Conservation (phyloP, 805 yeast genomes). For the Wickerhamiella azymoides region DNA sequence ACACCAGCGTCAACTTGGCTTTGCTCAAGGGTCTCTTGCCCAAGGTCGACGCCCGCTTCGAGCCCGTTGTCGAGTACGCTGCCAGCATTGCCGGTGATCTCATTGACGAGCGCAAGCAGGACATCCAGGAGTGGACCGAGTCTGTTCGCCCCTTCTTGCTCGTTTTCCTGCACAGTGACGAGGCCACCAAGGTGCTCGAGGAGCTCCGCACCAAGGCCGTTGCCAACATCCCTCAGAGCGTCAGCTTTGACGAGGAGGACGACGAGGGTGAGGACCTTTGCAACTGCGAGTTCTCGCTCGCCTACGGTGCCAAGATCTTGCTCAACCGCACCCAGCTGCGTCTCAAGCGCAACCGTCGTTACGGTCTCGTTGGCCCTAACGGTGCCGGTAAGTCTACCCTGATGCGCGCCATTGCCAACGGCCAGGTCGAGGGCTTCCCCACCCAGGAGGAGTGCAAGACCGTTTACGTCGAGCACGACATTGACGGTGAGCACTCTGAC, state of each 20-base stretch:
- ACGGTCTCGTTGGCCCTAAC: constrained; percentile 97
- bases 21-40: constrained; percentile 65
- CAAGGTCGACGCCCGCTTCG: constrained; percentile 59
- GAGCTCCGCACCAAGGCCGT: constrained; percentile 91
- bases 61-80: constrained; percentile 60
- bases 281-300: constrained; percentile 99
- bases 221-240: constrained; percentile 96
- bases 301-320: constrained; percentile 99
- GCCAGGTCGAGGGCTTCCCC: constrained; percentile 99
- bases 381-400: constrained; percentile 99
- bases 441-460: constrained; percentile 97
- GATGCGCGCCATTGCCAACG: constrained; percentile 95
- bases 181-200: constrained; percentile 81
- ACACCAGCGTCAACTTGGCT: constrained; percentile 68
- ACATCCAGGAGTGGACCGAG: constrained; percentile 82
- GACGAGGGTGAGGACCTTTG: constrained; percentile 99
- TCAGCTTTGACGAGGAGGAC: constrained; percentile 79
- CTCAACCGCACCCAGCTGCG: constrained; percentile 98
- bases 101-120: constrained; percentile 94
- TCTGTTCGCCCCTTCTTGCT: constrained; percentile 88
- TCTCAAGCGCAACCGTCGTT: constrained; percentile 90
- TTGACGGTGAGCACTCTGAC: constrained; percentile 96
- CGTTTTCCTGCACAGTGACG: constrained; percentile 85
- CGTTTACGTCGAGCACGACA: constrained; percentile 98
- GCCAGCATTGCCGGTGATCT: constrained; percentile 98